These are phyloP conservation scores for Ceratocystis huliohia DNA, from an alignment of 2,329 filamentous ascomycete genomes.

Conservation along the genomic window DNA sequence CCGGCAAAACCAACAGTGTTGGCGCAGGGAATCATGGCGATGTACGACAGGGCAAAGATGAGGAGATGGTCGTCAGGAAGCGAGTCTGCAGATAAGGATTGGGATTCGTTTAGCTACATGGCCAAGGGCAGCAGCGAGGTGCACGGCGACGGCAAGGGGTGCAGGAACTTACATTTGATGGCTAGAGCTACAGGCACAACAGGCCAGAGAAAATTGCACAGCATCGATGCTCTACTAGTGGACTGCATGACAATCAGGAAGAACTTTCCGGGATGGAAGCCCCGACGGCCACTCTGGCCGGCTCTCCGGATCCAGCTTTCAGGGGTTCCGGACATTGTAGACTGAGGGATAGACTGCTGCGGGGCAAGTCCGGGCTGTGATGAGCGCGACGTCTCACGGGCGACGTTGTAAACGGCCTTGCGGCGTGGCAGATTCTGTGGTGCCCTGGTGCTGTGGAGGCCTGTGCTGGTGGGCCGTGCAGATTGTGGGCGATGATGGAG, in stretches of 20 bases:
- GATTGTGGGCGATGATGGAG: not conserved
- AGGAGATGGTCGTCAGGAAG: constrained; percentile 29
- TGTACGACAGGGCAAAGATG: constrained; percentile 37
- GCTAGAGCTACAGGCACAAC: constrained; percentile 36
- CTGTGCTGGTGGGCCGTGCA: not conserved
- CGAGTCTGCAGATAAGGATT: constrained; percentile 24
- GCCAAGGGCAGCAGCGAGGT: not conserved
- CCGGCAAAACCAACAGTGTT: constrained; percentile 37
- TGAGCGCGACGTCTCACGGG: not conserved
- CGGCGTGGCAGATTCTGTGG: not conserved
- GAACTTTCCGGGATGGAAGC: constrained; percentile 34
- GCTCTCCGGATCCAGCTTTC: constrained; percentile 11
- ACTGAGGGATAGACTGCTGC: not conserved
- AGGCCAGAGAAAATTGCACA: constrained; percentile 39
- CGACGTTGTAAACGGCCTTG: not conserved
- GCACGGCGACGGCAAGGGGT: not conserved
- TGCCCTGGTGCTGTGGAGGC: not conserved
- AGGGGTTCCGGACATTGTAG: not conserved
- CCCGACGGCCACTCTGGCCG: constrained; percentile 35
- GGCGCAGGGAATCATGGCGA: constrained; percentile 39
- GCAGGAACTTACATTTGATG: constrained; percentile 24
- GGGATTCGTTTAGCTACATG: not conserved
- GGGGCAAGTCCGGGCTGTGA: not conserved
- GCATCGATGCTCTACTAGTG: constrained; percentile 34
- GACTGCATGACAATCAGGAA: constrained; percentile 33